A percentile compares a stretch with the other conserved stretches of the same genome.
Conservation (phyloP, 768 basidiomycete genomes). For the Mrakia hoshinonis region DNA sequence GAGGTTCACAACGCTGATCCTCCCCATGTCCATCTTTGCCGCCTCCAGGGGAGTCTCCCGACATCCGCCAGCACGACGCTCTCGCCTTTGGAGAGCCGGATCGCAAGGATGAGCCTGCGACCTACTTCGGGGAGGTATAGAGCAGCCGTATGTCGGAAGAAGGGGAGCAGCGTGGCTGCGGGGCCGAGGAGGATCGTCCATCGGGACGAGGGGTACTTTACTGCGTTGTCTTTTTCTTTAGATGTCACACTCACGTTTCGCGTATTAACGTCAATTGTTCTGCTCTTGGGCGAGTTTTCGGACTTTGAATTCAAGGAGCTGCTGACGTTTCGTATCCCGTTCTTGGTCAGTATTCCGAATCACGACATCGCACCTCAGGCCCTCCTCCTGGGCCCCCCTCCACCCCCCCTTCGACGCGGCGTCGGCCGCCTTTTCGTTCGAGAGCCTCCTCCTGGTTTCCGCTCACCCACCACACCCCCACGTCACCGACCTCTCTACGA, state of each 20-base stretch:
- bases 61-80: conserved; percentile 11
- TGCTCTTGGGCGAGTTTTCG: neutral
- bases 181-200: too few species aligned
- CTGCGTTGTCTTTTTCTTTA: too few species aligned
- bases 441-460: neutral
- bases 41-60: neutral
- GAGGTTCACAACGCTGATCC: neutral
- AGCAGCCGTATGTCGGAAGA: neutral
- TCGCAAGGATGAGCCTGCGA: conserved; percentile 6
- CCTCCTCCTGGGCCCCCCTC: neutral
- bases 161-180: neutral
- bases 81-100: conserved; percentile 19
- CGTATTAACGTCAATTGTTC: too few species aligned
- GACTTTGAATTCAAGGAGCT: too few species aligned
- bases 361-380: neutral
- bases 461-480: too few species aligned
- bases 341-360: too few species aligned
- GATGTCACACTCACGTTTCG: too few species aligned
- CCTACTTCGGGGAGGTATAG: conserved; percentile 22
- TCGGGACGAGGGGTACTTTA: too few species aligned
- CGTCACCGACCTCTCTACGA: neutral
- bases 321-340: too few species aligned
- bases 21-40: neutral
- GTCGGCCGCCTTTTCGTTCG: too few species aligned
- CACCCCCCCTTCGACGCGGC: neutral